These are phyloP conservation scores for Huntiella moniliformis DNA, from an alignment of 2,329 filamentous ascomycete species.

Conservation along the genomic window DNA sequence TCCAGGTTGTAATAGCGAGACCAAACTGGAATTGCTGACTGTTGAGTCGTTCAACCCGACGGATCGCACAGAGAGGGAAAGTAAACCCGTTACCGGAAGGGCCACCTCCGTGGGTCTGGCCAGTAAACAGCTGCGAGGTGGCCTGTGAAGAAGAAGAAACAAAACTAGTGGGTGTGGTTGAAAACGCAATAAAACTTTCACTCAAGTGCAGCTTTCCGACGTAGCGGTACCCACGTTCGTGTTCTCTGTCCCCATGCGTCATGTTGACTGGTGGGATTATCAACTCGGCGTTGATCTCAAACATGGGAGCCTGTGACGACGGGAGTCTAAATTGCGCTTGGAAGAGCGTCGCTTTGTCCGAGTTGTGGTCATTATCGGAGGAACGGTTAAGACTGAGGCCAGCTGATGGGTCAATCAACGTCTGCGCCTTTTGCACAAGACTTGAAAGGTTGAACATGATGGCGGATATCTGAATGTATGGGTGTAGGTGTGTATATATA, in stretches of 20 bases:
- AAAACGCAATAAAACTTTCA: slow-evolving; percentile 92
- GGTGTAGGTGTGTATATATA: not conserved
- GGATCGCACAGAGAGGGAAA: slow-evolving; percentile 75
- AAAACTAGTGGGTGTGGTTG: slow-evolving; percentile 80
- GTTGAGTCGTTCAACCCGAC: slow-evolving; percentile 79
- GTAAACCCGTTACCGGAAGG: slow-evolving; percentile 93
- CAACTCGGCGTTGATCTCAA: slow-evolving; percentile 92
- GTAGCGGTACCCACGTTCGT: slow-evolving; percentile 68
- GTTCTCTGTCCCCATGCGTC: slow-evolving; percentile 47
- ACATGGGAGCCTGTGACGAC: slow-evolving; percentile 74
- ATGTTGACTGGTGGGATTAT: slow-evolving; percentile 60
- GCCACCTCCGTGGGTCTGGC: slow-evolving; percentile 80
- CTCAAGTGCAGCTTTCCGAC: slow-evolving; percentile 83
- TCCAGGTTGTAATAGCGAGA: slow-evolving; percentile 89
- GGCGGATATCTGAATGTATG: slow-evolving; percentile 11
- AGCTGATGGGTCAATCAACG: slow-evolving; percentile 78
- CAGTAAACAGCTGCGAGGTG: slow-evolving; percentile 69
- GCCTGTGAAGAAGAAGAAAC: slow-evolving; percentile 58
- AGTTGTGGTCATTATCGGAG: slow-evolving; percentile 56
- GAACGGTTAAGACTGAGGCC: slow-evolving; percentile 31
- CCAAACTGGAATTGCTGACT: slow-evolving; percentile 88
- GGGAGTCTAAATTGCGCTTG: slow-evolving; percentile 93
- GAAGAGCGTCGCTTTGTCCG: slow-evolving; percentile 83
- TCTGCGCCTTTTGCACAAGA: slow-evolving; percentile 89
- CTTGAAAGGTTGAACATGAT: slow-evolving; percentile 47